A percentile compares a stretch with the other conserved stretches of the same genome.
These are phyloP conservation scores for Hirsutella rhossiliensis DNA, from an alignment of 2,329 filamentous ascomycete genomes.

Conservation along the genomic window DNA sequence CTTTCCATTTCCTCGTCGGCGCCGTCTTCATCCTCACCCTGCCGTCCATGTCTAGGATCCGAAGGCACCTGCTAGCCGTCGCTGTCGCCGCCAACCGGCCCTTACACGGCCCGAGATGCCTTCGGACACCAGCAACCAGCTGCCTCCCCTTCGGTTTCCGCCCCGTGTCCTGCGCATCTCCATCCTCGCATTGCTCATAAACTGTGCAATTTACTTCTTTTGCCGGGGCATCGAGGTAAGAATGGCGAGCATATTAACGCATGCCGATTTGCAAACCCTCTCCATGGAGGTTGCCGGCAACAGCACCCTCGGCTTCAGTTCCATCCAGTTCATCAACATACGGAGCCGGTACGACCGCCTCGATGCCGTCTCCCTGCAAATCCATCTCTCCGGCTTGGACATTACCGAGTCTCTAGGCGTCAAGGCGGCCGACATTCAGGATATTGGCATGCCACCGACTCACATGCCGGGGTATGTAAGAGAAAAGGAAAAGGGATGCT, in stretches of 20 bases:
- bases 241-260: background rate
- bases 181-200: background rate
- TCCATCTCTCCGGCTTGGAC: slow-evolving; percentile 13
- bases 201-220: background rate
- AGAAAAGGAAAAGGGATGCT: slow-evolving; percentile 12
- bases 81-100: background rate
- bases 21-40: no score
- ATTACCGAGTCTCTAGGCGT: slow-evolving; percentile 10
- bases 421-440: slow-evolving; percentile 8
- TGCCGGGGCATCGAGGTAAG: background rate
- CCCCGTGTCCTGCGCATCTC: background rate
- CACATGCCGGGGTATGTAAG: slow-evolving; percentile 6
- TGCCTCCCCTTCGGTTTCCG: background rate
- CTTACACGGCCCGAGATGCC: background rate
- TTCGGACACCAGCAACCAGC: background rate
- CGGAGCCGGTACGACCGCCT: slow-evolving; percentile 12
- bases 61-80: background rate
- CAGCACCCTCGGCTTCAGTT: background rate
- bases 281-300: background rate
- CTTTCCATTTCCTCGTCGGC: no score
- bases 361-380: slow-evolving; percentile 15
- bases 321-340: slow-evolving; percentile 8
- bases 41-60: no score
- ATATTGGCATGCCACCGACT: slow-evolving; percentile 13
- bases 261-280: background rate